A percentile compares a stretch with the other conserved stretches of the same genome.
phyloP scores from a whole-genome alignment of 441 rosid species.

The Melianthus villosus region DNA sequence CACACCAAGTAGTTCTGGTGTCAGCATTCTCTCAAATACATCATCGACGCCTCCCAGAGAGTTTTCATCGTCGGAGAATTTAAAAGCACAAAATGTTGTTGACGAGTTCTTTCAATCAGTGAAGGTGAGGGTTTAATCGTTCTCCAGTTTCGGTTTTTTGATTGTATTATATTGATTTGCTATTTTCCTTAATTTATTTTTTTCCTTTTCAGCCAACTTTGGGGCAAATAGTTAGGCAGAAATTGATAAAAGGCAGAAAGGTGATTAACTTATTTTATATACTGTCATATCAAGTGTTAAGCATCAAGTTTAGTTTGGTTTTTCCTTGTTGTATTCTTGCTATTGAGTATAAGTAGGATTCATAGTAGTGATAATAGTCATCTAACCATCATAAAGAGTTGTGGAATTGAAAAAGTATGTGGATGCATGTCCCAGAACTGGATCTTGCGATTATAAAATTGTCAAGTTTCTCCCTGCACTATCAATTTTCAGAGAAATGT shows the following conservation, averaged over 20 bases:
- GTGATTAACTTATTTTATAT: slow-evolving; percentile 17
- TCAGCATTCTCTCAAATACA: slow-evolving; percentile 28
- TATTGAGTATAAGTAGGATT: too few species aligned
- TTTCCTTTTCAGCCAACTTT: slow-evolving; percentile 48
- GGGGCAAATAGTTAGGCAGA: slow-evolving; percentile 84
- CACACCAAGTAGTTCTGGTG: slow-evolving; percentile 27
- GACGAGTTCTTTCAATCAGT: slow-evolving; percentile 68
- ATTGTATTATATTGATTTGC: not conserved
- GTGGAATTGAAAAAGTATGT: too few species aligned
- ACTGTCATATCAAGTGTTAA: slow-evolving; percentile 1
- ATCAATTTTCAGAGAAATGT: too few species aligned
- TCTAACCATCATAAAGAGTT: too few species aligned
- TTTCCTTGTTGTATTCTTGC: not conserved
- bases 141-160: slow-evolving; percentile 1
- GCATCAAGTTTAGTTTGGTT: not conserved
- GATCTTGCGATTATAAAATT: too few species aligned
- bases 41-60: slow-evolving; percentile 22
- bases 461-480: too few species aligned
- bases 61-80: slow-evolving; percentile 44
- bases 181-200: slow-evolving; percentile 4
- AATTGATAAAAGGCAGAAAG: slow-evolving; percentile 91
- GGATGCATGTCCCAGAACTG: too few species aligned
- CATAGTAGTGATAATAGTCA: too few species aligned
- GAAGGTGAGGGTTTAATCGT: slow-evolving; percentile 21
- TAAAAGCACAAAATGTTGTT: slow-evolving; percentile 45